phyloP scores from a whole-genome alignment of 2,329 filamentous ascomycete genomes.

The Colletotrichum echinochloae region DNA sequence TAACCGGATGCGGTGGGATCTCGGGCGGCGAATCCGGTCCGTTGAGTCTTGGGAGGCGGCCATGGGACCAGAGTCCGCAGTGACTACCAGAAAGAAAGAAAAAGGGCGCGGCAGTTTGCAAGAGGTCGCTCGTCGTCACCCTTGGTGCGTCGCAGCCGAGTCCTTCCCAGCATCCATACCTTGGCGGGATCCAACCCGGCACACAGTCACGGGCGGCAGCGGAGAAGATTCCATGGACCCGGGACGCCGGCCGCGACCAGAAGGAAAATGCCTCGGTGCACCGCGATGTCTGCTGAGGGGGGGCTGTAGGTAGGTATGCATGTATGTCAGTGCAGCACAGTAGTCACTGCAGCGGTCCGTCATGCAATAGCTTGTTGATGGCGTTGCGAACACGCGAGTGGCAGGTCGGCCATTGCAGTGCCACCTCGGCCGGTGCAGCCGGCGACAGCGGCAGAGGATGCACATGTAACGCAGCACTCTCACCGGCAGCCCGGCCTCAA shows the following conservation, averaged over 20 bases:
- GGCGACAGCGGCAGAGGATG: background rate
- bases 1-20: slow-evolving; percentile 5
- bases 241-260: background rate
- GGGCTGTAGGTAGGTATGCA: background rate
- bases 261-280: background rate
- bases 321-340: slow-evolving; percentile 1
- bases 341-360: slow-evolving; percentile 22
- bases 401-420: background rate
- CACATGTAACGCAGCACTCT: background rate
- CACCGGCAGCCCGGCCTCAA: background rate
- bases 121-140: background rate
- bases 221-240: background rate
- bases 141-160: background rate
- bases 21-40: slow-evolving; percentile 1
- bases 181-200: background rate
- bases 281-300: background rate
- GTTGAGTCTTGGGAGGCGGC: background rate
- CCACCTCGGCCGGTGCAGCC: background rate
- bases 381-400: background rate
- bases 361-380: background rate
- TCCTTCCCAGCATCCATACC: background rate
- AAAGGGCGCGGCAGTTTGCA: background rate
- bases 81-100: background rate
- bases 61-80: background rate
- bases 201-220: background rate